Evolutionary conservation across 225 moss, liverwort and hornwort genomes (phyloP).

Genomic region (Takakia lepidozioides): DNA sequence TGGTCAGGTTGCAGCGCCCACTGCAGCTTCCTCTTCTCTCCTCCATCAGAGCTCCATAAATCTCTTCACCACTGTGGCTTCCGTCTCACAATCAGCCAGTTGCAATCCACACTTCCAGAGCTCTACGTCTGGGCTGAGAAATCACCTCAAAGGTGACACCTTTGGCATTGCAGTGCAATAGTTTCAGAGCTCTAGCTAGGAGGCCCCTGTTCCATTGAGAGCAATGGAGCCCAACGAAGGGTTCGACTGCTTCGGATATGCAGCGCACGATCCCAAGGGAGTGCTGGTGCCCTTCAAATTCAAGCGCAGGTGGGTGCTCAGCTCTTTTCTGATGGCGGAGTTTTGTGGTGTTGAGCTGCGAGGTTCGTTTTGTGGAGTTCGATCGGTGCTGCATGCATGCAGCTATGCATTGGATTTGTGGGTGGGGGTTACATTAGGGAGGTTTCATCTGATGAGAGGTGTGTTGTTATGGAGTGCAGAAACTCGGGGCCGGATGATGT

Average conservation of each 20-base stretch:
- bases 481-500: slow-evolving; percentile 54
- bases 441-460: background rate
- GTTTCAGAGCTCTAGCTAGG: no score
- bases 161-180: no score
- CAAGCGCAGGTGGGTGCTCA: slow-evolving; percentile 28
- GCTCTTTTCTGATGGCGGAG: background rate
- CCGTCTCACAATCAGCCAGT: no score
- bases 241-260: slow-evolving; percentile 31
- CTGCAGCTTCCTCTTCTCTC: no score
- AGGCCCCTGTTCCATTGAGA: no score
- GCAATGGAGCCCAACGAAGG: slow-evolving; percentile 34
- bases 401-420: background rate
- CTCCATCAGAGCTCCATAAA: no score
- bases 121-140: no score
- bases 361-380: background rate
- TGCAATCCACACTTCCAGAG: no score
- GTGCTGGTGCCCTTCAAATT: slow-evolving; percentile 44
- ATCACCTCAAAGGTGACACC: no score
- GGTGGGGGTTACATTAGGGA: background rate
- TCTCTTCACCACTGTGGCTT: no score
- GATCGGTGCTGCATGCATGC: background rate
- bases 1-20: no score
- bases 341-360: background rate
- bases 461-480: slow-evolving; percentile 16
- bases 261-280: slow-evolving; percentile 23